Evolutionary conservation across 352 stramenopile genomes (phyloP).

Genomic region (Pythium diclinum): DNA sequence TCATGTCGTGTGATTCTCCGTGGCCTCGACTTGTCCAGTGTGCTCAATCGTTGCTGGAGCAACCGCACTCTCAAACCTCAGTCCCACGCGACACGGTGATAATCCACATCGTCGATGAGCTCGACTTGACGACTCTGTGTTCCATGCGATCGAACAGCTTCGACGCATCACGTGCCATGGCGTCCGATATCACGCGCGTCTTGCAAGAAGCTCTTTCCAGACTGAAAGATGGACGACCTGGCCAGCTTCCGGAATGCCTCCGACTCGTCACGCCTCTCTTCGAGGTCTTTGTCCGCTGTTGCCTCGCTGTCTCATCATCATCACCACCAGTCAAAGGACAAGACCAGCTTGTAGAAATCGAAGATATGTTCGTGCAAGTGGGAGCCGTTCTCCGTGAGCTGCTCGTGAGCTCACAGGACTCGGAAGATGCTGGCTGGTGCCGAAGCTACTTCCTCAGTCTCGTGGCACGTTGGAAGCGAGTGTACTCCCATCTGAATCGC

Average conservation of each 20-base stretch:
- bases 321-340: not conserved
- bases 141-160: not conserved
- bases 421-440: not conserved
- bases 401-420: slow-evolving; percentile 1
- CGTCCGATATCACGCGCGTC: not conserved
- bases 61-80: not conserved
- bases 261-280: slow-evolving; percentile 7
- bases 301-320: not conserved
- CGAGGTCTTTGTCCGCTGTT: slow-evolving; percentile 15
- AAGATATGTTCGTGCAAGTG: not conserved
- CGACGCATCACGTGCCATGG: not conserved
- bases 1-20: not conserved
- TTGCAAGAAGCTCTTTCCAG: not conserved
- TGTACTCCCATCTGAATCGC: slow-evolving; percentile 11
- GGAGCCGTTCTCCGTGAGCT: not conserved
- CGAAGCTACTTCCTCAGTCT: slow-evolving; percentile 3
- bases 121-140: slow-evolving; percentile 10
- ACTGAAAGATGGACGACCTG: not conserved
- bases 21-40: slow-evolving; percentile 15
- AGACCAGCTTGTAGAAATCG: not conserved
- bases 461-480: not conserved
- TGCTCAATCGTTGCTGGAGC: not conserved
- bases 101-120: slow-evolving; percentile 7
- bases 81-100: not conserved
- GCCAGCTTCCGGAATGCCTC: not conserved